Evolutionary conservation across 176 grass and related monocot genomes (phyloP), one percentile per base, ranked within the genome.

Genomic region (Alopecurus myosuroides): DNA sequence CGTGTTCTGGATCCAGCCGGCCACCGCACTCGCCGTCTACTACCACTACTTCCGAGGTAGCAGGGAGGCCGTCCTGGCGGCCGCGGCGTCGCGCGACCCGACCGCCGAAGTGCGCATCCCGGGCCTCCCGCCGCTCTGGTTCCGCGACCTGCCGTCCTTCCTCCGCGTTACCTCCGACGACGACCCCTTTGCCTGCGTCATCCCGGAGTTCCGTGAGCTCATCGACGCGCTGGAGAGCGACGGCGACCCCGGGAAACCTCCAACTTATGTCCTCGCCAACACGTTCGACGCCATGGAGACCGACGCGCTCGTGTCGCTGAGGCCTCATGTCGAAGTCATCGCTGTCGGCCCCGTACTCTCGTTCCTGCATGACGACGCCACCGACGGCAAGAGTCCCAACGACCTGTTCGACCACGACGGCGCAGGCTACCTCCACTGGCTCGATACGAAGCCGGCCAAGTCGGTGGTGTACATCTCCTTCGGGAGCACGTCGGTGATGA

Each of bases 391-490:
- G 29, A 23, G 8, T 6, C 88, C 77, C 19, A 85, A 90, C 18
- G 90, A 98, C 77, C 76, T 98, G 2, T 92, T 95, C 45, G 71
- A 72, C 11, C 52, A 77, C 6, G 87, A 92, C 50, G 36, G 60
- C 20, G 49, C 30, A 29, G 49, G 26, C 3, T 89, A 93, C 83
- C 78, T 91, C 45, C 46, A 78, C 19, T 97, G 95, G 95, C 76
- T 97, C 1, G 74, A 81, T 6, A 50, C 88, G 9, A 88, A 85
- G 56, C 80, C 84, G 18, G 85, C 74, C 9, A 89, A 50, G 35
- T 98, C 93, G 42, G 90, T 93, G 13, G 79, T 97, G 28, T 97
- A 97, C 80, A 88, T 97, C 79, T 97, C 95, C 1, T 98, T 95
- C 77, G 95, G 95, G 33, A 98, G 92, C 92, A 25, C 87, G 23